Conservation (phyloP, 345 rosid species). For the Arabidopsis thaliana region DNA sequence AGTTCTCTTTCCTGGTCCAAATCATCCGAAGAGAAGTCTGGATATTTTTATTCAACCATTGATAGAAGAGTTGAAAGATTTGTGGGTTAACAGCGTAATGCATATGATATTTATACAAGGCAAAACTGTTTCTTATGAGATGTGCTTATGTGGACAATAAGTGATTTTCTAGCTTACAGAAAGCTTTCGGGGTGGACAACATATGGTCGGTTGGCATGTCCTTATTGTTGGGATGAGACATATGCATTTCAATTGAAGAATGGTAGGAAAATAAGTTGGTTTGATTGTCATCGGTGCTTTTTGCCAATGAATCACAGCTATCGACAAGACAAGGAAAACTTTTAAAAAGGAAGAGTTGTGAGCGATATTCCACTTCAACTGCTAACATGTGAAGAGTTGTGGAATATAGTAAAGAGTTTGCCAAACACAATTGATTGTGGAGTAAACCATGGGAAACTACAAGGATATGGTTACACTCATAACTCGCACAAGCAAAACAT, state of each 20-base stretch:
- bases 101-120: not conserved
- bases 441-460: not conserved
- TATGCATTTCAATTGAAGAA: constrained; percentile 8
- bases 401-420: not conserved
- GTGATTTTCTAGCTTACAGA: not conserved
- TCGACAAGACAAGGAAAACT: not conserved
- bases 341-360: not conserved
- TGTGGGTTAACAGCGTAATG: too few species aligned
- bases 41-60: too few species aligned
- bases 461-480: not conserved
- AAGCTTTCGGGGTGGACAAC: constrained; percentile 14
- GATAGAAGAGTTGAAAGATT: too few species aligned
- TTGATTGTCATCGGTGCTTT: not conserved
- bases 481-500: not conserved
- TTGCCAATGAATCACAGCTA: not conserved
- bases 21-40: too few species aligned
- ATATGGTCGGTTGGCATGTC: constrained; percentile 13
- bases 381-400: not conserved
- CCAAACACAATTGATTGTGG: not conserved
- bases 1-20: too few species aligned
- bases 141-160: constrained; percentile 12
- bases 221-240: constrained; percentile 2
- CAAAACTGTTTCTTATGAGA: not conserved
- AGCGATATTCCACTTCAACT: not conserved
- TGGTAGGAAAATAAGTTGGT: constrained; percentile 16